A percentile compares a stretch with the other conserved stretches of the same genome.
Conservation (phyloP, 768 basidiomycete species). For the Antrodiella citrinella region DNA sequence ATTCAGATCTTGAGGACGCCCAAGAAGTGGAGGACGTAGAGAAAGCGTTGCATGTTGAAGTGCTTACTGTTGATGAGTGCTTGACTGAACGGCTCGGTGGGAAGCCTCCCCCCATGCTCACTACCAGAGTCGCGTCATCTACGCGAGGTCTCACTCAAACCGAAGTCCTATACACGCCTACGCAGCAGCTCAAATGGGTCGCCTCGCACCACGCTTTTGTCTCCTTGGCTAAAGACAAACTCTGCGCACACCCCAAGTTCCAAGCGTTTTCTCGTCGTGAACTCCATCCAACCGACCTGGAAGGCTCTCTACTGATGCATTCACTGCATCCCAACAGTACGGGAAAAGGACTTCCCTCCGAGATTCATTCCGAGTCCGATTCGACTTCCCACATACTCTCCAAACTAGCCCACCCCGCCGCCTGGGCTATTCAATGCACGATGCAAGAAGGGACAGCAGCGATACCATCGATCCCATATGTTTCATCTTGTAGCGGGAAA, state of each 20-base stretch:
- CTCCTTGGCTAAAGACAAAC: background rate
- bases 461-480: background rate
- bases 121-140: background rate
- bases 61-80: too few species aligned
- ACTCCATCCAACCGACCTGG: background rate
- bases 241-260: background rate
- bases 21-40: too few species aligned
- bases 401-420: background rate
- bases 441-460: too few species aligned
- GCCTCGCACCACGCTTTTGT: background rate
- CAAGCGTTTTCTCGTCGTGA: background rate
- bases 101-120: background rate
- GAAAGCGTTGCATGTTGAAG: too few species aligned
- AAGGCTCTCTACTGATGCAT: background rate
- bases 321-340: background rate
- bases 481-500: background rate
- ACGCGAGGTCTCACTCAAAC: background rate
- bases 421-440: background rate
- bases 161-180: background rate
- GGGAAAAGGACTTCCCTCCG: background rate
- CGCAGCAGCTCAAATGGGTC: background rate
- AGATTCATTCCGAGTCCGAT: background rate
- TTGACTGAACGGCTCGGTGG: too few species aligned
- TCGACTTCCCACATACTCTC: background rate
- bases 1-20: too few species aligned